These are phyloP conservation scores for Oryza rufipogon DNA, from an alignment of 176 grass and related monocot genomes.

Conservation along the genomic window DNA sequence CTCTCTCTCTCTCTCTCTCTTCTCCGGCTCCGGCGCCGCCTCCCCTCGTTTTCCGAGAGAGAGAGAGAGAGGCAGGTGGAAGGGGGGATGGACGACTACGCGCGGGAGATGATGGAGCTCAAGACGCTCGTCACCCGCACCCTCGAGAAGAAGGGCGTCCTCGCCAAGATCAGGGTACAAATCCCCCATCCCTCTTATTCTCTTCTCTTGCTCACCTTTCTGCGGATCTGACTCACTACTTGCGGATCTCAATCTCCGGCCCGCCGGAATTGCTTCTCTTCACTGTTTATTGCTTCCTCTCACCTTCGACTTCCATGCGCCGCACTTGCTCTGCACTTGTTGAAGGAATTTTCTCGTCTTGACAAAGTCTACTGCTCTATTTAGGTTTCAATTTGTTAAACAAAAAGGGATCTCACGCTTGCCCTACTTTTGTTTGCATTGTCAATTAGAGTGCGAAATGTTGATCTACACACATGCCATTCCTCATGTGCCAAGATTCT, in stretches of 20 bases:
- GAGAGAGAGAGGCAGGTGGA: too few relatives aligned
- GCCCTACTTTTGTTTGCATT: background rate
- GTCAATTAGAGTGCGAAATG: background rate
- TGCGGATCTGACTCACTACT: slow-evolving; percentile 17
- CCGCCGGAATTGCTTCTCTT: too few relatives aligned
- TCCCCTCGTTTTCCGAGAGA: background rate
- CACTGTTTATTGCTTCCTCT: background rate
- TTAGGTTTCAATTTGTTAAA: background rate
- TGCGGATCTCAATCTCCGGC: slow-evolving; percentile 17
- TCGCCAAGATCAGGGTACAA: slow-evolving; percentile 86
- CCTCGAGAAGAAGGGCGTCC: slow-evolving; percentile 96
- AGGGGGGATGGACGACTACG: slow-evolving; percentile 74
- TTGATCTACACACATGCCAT: background rate
- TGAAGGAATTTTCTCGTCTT: background rate
- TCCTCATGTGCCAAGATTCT: background rate
- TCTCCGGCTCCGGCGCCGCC: background rate
- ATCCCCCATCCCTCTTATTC: background rate
- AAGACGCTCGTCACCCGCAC: slow-evolving; percentile 94
- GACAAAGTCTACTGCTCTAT: background rate
- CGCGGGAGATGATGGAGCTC: slow-evolving; percentile 97
- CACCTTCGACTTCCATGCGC: background rate
- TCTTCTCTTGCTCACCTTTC: background rate
- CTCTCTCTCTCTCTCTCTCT: background rate
- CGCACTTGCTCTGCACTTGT: background rate
- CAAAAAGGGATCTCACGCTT: background rate